Conservation (phyloP, 129 eudicot species). For the Helianthus annuus region DNA sequence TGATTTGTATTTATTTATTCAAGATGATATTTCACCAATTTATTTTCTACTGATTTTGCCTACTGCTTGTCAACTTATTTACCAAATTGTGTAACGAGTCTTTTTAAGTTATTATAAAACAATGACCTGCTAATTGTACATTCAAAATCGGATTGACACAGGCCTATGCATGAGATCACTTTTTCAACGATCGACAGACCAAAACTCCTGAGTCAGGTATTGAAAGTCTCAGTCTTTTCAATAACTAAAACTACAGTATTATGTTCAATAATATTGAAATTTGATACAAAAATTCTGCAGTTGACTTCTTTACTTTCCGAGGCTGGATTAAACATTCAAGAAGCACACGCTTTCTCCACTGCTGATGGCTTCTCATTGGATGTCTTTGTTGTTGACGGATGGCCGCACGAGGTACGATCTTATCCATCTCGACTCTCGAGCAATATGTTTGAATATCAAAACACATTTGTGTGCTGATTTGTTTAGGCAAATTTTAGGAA, state of each 20-base stretch:
- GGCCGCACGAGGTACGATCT: slow-evolving; percentile 72
- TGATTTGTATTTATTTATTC: background rate
- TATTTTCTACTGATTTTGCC: background rate
- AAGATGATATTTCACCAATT: background rate
- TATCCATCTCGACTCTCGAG: background rate
- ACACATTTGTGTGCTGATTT: slow-evolving; percentile 20
- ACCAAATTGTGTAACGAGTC: slow-evolving; percentile 2
- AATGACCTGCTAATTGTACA: slow-evolving; percentile 18
- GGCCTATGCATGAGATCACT: slow-evolving; percentile 88
- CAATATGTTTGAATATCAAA: background rate
- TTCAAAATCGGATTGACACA: slow-evolving; percentile 30
- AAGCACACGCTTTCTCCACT: slow-evolving; percentile 95
- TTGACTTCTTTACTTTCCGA: slow-evolving; percentile 72
- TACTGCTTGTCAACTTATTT: slow-evolving; percentile 19
- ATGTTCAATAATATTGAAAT: background rate
- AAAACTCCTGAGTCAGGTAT: slow-evolving; percentile 76
- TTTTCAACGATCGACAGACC: slow-evolving; percentile 79
- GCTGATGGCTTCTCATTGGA: slow-evolving; percentile 83
- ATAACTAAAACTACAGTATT: background rate
- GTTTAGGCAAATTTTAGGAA: slow-evolving; percentile 45
- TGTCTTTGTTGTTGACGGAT: slow-evolving; percentile 91
- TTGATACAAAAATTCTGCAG: slow-evolving; percentile 36
- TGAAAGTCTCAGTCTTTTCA: slow-evolving; percentile 11
- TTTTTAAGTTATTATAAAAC: slow-evolving; percentile 17
- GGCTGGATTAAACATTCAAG: slow-evolving; percentile 81